Evolutionary conservation across 2,329 filamentous ascomycete genomes (phyloP).

Genomic region (Periconia sp.): DNA sequence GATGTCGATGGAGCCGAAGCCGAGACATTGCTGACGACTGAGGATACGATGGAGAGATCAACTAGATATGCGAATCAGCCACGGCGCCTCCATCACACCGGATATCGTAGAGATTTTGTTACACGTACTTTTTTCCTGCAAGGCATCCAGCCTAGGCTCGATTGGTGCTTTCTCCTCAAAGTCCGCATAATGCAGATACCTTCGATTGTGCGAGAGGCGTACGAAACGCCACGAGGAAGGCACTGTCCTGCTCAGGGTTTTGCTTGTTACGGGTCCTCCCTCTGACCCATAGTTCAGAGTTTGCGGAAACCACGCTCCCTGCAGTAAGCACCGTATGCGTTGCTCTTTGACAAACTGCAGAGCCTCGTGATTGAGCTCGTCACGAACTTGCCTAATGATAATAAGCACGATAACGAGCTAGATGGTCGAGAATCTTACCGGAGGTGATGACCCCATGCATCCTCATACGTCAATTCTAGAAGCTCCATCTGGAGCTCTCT

Average conservation of each 20-base stretch:
- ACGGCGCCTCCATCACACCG: conserved; percentile 25
- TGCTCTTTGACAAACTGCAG: conserved; percentile 98
- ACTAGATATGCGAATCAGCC: conserved; percentile 55
- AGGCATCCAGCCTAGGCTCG: conserved; percentile 73
- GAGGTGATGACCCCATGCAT: conserved; percentile 91
- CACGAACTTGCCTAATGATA: conserved; percentile 72
- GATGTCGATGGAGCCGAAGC: conserved; percentile 61
- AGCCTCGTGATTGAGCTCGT: conserved; percentile 88
- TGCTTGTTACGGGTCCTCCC: conserved; percentile 51
- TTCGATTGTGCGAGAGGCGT: conserved; percentile 86
- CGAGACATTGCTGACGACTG: conserved; percentile 91
- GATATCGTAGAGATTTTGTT: conserved; percentile 8
- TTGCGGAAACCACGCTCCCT: conserved; percentile 84
- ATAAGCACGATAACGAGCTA: conserved; percentile 25
- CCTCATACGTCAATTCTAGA: conserved; percentile 88
- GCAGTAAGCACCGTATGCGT: conserved; percentile 84
- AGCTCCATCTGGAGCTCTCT: conserved; percentile 93
- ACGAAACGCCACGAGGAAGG: conserved; percentile 79
- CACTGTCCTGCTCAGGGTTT: conserved; percentile 47
- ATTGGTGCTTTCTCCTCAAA: conserved; percentile 70
- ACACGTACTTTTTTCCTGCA: conserved; percentile 73
- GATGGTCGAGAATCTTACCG: conserved; percentile 53
- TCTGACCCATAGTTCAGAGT: conserved; percentile 59
- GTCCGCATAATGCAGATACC: conserved; percentile 88
- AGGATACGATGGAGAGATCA: conserved; percentile 85